Evolutionary conservation across 2,329 filamentous ascomycete genomes (phyloP).

Genomic region (Dactylellina cionopaga): DNA sequence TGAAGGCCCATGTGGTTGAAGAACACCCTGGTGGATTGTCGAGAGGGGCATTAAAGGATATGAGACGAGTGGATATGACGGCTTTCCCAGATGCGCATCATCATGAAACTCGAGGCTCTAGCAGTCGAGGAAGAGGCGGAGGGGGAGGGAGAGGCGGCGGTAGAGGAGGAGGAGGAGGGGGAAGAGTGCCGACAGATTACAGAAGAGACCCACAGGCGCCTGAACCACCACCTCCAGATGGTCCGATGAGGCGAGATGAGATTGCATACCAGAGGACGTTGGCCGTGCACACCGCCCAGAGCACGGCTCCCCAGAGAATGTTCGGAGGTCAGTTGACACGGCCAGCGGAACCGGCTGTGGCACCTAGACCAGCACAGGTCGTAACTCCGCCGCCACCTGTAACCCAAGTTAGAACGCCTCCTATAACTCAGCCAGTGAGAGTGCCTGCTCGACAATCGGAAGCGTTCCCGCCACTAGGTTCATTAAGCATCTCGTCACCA

Average conservation of each 20-base stretch:
- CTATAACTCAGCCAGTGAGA: constrained; percentile 20
- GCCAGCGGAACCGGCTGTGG: constrained; percentile 54
- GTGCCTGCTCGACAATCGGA: constrained; percentile 18
- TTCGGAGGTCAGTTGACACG: constrained; percentile 84
- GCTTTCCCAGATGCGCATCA: constrained; percentile 84
- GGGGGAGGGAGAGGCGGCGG: constrained; percentile 66
- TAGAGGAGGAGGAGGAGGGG: constrained; percentile 63
- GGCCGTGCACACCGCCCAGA: constrained; percentile 85
- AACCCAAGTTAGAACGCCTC: no score
- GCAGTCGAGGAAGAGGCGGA: constrained; percentile 70
- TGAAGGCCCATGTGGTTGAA: constrained; percentile 91
- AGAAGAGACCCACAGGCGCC: constrained; percentile 84
- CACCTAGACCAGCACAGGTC: constrained; percentile 56
- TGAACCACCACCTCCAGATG: constrained; percentile 76
- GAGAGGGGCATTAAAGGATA: constrained; percentile 84
- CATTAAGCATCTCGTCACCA: constrained; percentile 22
- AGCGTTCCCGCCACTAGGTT: constrained; percentile 52
- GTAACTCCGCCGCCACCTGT: constrained; percentile 56
- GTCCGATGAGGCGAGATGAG: constrained; percentile 74
- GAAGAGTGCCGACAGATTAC: constrained; percentile 63
- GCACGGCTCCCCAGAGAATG: constrained; percentile 72
- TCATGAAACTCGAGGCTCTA: no score
- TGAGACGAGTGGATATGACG: constrained; percentile 84
- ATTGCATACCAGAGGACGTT: constrained; percentile 90
- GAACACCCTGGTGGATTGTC: constrained; percentile 81